Percentiles rank a stretch among this genome's conserved stretches.
Evolutionary conservation across 2,329 filamentous ascomycete genomes (phyloP).

Genomic region (Aspergillus fumigatus): DNA sequence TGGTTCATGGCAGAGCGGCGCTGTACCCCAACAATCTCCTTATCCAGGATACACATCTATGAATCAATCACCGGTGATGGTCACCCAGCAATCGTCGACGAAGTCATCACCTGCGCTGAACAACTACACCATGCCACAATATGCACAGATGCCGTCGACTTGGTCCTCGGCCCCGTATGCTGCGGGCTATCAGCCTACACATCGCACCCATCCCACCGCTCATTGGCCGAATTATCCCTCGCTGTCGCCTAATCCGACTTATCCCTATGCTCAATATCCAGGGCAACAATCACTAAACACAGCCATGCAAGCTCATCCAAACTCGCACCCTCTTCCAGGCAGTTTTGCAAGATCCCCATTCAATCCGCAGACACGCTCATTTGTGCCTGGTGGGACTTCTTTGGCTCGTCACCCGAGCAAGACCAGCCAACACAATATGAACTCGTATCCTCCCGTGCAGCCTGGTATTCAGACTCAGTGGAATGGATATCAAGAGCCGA

Average conservation of each 20-base stretch:
- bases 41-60: constrained; percentile 36
- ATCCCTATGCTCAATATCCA: constrained; percentile 75
- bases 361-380: constrained; percentile 91
- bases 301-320: constrained; percentile 66
- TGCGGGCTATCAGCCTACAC: constrained; percentile 28
- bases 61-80: constrained; percentile 34
- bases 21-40: constrained; percentile 32
- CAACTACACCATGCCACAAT: constrained; percentile 34
- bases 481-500: constrained; percentile 23
- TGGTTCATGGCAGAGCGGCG: constrained; percentile 33
- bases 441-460: constrained; percentile 22
- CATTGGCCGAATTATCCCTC: constrained; percentile 37
- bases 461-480: constrained; percentile 24
- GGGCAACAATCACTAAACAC: constrained; percentile 51
- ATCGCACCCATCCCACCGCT: constrained; percentile 36
- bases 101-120: constrained; percentile 37
- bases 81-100: constrained; percentile 32
- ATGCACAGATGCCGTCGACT: constrained; percentile 24
- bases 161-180: constrained; percentile 34
- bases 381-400: constrained; percentile 62
- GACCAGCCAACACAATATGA: constrained; percentile 24
- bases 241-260: constrained; percentile 44
- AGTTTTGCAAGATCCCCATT: constrained; percentile 82
- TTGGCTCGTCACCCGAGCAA: constrained; percentile 31
- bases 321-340: constrained; percentile 77